Evolutionary conservation across 2,329 filamentous ascomycete genomes (phyloP).

Genomic region (Calcarisporium arbuscula): DNA sequence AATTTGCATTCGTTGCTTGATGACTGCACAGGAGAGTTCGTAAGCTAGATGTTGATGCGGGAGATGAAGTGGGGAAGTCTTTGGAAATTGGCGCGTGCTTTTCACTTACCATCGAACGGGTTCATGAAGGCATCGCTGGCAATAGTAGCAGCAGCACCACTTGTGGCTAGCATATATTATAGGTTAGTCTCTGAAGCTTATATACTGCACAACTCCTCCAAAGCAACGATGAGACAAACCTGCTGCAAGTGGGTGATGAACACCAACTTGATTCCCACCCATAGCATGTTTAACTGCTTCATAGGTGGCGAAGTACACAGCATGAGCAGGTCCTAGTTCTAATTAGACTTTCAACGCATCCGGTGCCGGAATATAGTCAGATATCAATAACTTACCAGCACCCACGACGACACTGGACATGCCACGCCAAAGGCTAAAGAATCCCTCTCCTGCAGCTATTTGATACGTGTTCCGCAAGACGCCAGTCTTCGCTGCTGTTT

Average conservation of each 20-base stretch:
- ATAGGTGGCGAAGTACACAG: constrained; percentile 97
- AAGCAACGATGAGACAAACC: constrained; percentile 46
- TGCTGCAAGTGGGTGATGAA: constrained; percentile 88
- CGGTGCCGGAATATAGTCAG: constrained; percentile 13
- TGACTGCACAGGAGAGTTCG: constrained; percentile 53
- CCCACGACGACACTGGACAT: constrained; percentile 95
- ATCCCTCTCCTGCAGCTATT: constrained; percentile 83
- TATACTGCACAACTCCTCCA: background rate
- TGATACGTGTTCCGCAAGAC: constrained; percentile 89
- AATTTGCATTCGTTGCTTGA: constrained; percentile 99
- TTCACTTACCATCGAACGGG: constrained; percentile 86
- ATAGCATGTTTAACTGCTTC: constrained; percentile 95
- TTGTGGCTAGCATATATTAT: constrained; percentile 59
- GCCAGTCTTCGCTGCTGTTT: constrained; percentile 76
- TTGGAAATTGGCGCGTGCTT: background rate
- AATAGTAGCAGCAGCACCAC: constrained; percentile 91
- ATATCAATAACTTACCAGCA: constrained; percentile 58
- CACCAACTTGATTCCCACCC: constrained; percentile 81
- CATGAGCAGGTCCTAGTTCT: constrained; percentile 93
- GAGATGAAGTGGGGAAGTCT: background rate
- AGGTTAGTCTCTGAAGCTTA: constrained; percentile 6
- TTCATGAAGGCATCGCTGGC: constrained; percentile 99
- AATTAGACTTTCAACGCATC: constrained; percentile 1
- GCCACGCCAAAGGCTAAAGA: constrained; percentile 89
- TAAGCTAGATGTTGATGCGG: background rate